These are phyloP conservation scores for Apostasia ramifera DNA, from an alignment of 106 monocot genomes.

Conservation along the genomic window DNA sequence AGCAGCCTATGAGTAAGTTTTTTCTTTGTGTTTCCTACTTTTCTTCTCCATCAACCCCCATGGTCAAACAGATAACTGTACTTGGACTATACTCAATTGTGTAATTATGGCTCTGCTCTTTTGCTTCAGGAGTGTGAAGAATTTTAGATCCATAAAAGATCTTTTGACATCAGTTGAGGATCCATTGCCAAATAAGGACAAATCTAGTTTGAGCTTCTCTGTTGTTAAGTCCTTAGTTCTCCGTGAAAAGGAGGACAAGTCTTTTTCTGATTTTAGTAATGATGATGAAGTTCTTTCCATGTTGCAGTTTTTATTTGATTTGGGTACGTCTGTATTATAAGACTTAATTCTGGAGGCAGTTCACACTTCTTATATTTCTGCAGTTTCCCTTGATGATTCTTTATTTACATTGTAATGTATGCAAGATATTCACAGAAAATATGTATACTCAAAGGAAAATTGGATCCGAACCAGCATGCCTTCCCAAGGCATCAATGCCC, in stretches of 20 bases:
- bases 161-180: conserved; percentile 25
- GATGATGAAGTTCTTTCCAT: conserved; percentile 40
- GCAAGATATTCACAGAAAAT: conserved; percentile 65
- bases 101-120: not conserved
- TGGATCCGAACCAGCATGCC: conserved; percentile 10
- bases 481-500: conserved; percentile 13
- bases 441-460: conserved; percentile 5
- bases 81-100: not conserved
- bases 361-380: not conserved
- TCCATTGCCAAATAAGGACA: conserved; percentile 45
- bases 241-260: conserved; percentile 73
- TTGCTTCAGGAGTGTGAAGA: conserved; percentile 38
- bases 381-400: conserved; percentile 5
- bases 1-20: conserved; percentile 52
- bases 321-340: conserved; percentile 31
- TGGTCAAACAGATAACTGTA: not conserved
- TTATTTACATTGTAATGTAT: conserved; percentile 31
- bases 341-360: not conserved
- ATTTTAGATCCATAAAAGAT: conserved; percentile 56
- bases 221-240: conserved; percentile 67
- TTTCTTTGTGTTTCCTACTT: not conserved
- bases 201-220: conserved; percentile 54
- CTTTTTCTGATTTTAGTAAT: conserved; percentile 8
- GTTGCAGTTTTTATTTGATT: conserved; percentile 33
- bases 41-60: too few species aligned